phyloP scores from a whole-genome alignment of 495 filamentous ascomycete species.

The Trichoderma gamsii region DNA sequence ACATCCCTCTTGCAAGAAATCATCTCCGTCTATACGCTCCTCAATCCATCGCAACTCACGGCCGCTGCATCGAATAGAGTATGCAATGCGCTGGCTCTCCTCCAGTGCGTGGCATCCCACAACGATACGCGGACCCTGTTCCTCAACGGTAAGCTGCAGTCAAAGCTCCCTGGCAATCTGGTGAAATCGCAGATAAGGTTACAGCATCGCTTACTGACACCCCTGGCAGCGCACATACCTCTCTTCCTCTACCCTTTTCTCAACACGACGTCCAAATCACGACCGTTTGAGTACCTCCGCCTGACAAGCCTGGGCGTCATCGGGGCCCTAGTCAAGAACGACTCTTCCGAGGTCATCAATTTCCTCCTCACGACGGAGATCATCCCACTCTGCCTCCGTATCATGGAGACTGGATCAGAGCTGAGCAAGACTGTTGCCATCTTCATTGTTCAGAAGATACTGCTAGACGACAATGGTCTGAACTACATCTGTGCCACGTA shows the following conservation, averaged over 20 bases:
- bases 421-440: constrained; percentile 98
- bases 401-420: constrained; percentile 99
- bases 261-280: constrained; percentile 97
- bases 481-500: constrained; percentile 99
- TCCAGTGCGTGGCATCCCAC: constrained; percentile 97
- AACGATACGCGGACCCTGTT: constrained; percentile 93
- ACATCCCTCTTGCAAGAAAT: constrained; percentile 96
- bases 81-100: constrained; percentile 92
- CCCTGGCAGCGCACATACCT: constrained; percentile 82
- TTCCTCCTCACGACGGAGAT: constrained; percentile 98
- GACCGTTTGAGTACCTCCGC: constrained; percentile 96
- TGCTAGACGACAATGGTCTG: constrained; percentile 94
- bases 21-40: constrained; percentile 92
- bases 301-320: constrained; percentile 98
- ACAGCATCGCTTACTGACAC: constrained; percentile 21
- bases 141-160: constrained; percentile 62
- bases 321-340: constrained; percentile 96
- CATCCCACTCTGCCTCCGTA: constrained; percentile 93
- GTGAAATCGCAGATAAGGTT: not conserved
- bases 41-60: constrained; percentile 95
- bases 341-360: constrained; percentile 97
- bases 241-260: constrained; percentile 98
- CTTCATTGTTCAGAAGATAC: constrained; percentile 99
- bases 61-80: constrained; percentile 95
- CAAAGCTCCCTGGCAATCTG: constrained; percentile 10